A percentile compares a stretch with the other conserved stretches of the same genome.
These are phyloP conservation scores for Tricholoma hemisulphureum DNA, from an alignment of 768 basidiomycete species.

Conservation along the genomic window DNA sequence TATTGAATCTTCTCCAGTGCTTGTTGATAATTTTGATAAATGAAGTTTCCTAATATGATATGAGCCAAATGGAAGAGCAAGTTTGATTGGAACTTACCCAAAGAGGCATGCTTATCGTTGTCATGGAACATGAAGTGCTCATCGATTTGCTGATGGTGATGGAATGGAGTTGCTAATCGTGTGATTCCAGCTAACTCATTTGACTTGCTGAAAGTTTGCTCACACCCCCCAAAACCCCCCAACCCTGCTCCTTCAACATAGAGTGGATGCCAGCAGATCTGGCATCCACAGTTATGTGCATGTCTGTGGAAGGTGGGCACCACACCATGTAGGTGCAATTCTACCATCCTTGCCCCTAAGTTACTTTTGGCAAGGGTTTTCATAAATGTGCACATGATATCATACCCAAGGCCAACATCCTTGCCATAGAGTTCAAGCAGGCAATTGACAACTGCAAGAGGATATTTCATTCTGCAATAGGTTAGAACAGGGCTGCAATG, in stretches of 20 bases:
- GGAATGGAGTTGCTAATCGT: constrained; percentile 20
- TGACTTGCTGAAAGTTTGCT: constrained; percentile 25
- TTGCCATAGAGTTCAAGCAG: constrained; percentile 20
- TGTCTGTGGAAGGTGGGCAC: constrained; percentile 28
- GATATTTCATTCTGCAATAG: constrained; percentile 24
- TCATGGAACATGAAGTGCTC: constrained; percentile 34
- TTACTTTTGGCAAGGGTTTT: constrained; percentile 21
- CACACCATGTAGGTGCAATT: constrained; percentile 4
- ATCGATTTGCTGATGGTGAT: too few species aligned
- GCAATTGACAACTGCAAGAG: constrained; percentile 21
- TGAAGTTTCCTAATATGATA: constrained; percentile 4
- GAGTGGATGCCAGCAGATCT: constrained; percentile 18
- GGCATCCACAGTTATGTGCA: constrained; percentile 28
- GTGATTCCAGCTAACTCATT: constrained; percentile 23
- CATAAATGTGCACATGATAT: constrained; percentile 29
- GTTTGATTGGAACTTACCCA: not conserved
- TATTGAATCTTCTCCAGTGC: constrained; percentile 25
- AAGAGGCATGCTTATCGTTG: constrained; percentile 27
- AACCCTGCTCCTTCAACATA: constrained; percentile 23
- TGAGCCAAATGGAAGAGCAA: not conserved
- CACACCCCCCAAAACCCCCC: constrained; percentile 29
- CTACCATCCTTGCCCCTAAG: constrained; percentile 13
- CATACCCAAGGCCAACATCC: constrained; percentile 23
- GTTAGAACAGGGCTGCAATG: not conserved
- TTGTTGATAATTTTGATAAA: constrained; percentile 30